Base-by-base conservation (phyloP, 768 basidiomycete genomes). In the Amanita phalloides region DNA sequence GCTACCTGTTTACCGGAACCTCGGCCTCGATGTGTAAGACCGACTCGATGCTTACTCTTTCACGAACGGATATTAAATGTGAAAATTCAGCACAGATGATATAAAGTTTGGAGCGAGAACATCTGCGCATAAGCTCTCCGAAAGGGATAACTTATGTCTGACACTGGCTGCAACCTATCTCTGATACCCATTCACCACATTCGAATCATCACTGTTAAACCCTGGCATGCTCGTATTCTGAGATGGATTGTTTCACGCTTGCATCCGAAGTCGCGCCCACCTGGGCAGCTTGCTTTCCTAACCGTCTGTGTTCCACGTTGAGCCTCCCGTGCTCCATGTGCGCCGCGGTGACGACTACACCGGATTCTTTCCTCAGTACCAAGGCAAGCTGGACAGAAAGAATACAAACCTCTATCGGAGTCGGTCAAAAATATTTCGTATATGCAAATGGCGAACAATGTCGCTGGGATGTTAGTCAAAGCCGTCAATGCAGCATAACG, bases 401-500 rank as follows among this genome's bases (percentile, higher is more conserved):
- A 26, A n/a, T 6, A 46, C 51, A 23, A 30, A 81, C 81, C 78
- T 63, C 82, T 66, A 55, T 76, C 74, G 9, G 77, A 78, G 60
- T 84, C 83, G 21, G 68, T 62, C 23, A 86, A 65, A 61, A 85
- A 71, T 7, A 74, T 53, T 55, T 83, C 78, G 49, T 85, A 83
- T 25, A 82, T 52, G 48, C 70, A 53, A 23, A 70, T 74, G 13
- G 72, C 80, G 45, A 82, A 63, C 26, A 83, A 48, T 11, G 75
- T 85, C 2, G 81, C 80, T 3, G 80, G 81, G 57, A 85, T 80
- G 56, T 82, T 85, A 3, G 78, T 78, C 30, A 85, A 71, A 2
- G 84, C 78, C 1, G 82, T 61, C 46, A 85, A 74, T 8, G 81
- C 84, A 1, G 78, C 74, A 58, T 84, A 86, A 5, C 60, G 55